A percentile compares a stretch with the other conserved stretches of the same genome.
Conservation (phyloP, 805 yeast species). For the Suhomyces sp. region DNA sequence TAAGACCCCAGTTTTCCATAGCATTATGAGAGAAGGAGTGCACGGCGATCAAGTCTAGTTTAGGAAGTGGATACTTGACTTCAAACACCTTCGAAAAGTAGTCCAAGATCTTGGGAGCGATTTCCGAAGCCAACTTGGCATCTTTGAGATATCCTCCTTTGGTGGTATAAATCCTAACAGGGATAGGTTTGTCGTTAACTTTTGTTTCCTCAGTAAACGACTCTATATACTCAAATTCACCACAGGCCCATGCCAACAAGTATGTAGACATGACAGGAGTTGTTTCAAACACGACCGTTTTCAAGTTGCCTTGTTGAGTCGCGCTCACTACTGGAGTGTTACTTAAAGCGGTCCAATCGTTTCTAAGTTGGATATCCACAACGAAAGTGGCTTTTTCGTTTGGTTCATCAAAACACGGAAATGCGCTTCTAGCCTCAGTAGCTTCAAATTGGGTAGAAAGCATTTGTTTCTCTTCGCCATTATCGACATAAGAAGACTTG, state of each 20-base stretch:
- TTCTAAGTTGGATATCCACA: constrained; percentile 37
- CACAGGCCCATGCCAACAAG: constrained; percentile 57
- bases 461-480: constrained; percentile 38
- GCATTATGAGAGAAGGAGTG: constrained; percentile 82
- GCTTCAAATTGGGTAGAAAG: constrained; percentile 58
- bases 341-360: constrained; percentile 40
- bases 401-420: constrained; percentile 60
- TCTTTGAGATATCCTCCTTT: constrained; percentile 48
- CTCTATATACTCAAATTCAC: constrained; percentile 55
- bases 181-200: constrained; percentile 39
- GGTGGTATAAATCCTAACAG: constrained; percentile 52
- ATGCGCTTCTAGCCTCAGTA: constrained; percentile 56
- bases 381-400: constrained; percentile 53
- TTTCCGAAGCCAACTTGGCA: constrained; percentile 48
- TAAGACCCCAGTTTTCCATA: constrained; percentile 89
- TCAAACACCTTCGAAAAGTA: constrained; percentile 48
- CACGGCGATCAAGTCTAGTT: constrained; percentile 74
- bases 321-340: constrained; percentile 44
- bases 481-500: constrained; percentile 42
- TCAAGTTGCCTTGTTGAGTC: constrained; percentile 14
- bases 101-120: constrained; percentile 50
- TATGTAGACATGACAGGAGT: constrained; percentile 58
- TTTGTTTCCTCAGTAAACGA: constrained; percentile 39
- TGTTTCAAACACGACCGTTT: constrained; percentile 38
- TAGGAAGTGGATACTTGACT: constrained; percentile 69